Conservation (phyloP, 129 eudicot genomes). For the Chrysanthemum lavandulifolium region DNA sequence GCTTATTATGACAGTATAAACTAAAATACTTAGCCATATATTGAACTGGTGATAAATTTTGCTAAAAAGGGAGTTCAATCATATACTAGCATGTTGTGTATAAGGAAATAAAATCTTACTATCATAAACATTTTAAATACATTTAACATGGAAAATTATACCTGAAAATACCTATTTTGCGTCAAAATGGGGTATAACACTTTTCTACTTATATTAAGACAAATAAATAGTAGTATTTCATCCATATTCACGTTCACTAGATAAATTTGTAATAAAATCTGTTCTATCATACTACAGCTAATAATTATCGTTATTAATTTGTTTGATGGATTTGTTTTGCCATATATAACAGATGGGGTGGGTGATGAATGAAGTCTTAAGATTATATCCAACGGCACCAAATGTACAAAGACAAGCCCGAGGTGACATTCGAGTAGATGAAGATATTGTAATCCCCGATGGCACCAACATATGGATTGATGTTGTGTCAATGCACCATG, state of each 20-base stretch:
- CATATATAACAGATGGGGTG: slow-evolving; percentile 74
- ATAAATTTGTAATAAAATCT: neutral
- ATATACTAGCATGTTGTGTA: no score
- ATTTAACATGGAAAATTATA: no score
- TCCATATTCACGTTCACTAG: no score
- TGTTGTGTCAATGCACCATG: slow-evolving; percentile 89
- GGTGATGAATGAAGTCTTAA: slow-evolving; percentile 85
- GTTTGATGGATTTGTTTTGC: neutral
- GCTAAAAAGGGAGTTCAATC: no score
- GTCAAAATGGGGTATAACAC: neutral
- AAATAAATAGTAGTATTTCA: no score
- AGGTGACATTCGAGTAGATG: slow-evolving; percentile 61
- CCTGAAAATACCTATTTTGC: neutral
- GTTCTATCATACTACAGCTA: neutral
- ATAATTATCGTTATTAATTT: neutral
- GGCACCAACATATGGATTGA: slow-evolving; percentile 98
- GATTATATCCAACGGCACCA: slow-evolving; percentile 85
- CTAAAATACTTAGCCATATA: no score
- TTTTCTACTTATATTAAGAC: no score
- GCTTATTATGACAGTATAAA: no score
- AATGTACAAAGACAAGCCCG: slow-evolving; percentile 83
- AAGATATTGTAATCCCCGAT: slow-evolving; percentile 56
- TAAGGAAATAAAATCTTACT: no score
- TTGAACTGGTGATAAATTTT: no score
- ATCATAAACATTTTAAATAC: neutral